Evolutionary conservation across 1,284 basidiomycete genomes (phyloP), one percentile per base, ranked within the genome.

Genomic region (Ustilago xerochloae): DNA sequence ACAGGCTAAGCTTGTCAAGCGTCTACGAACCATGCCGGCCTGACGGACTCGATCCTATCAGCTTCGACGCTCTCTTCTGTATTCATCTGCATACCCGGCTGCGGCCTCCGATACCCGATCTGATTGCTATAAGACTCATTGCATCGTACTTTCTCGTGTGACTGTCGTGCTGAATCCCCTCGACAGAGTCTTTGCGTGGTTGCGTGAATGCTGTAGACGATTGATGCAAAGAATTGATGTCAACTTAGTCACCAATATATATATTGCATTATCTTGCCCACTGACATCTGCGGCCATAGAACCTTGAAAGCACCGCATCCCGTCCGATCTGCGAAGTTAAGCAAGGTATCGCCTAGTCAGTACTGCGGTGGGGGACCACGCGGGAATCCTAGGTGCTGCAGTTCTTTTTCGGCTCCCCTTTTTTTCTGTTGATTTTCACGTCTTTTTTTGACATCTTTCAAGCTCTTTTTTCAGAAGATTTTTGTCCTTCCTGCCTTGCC

Each of bases 301-400:
- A 90, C 88, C 88, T 86, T 88, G 89, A 90, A 90, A 90, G 88
- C 89, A 90, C 89, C 88, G 88, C 89, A 90, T 90, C 90, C 90
- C 88, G 89, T 90, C 90, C 85, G 89, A 90, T 90, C 89, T 90
- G 89, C 88, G 89, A 88, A 90, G 89, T 90, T 89, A 91, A 91
- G 87, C 89, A 87, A 87, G 88, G 89, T 90, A 88, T 89, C 88
- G 89, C 89, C 88, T 86, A 90, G 90, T 90, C 89, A 91, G 90
- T 91, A 91, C 90, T 90, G 90, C 87, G 89, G 90, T 90, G 89
- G 90, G 90, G 90, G 90, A 90, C 90, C 90, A 90, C 89, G 87
- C 87, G 89, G 89, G 90, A 90, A 90, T 90, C 90, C 89, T 90
- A 87, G 89, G 89, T 90, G 90, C 89, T 88, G 89, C 90, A 89